Conservation (phyloP, 352 stramenopile genomes). For the Globisporangium ultimum region DNA sequence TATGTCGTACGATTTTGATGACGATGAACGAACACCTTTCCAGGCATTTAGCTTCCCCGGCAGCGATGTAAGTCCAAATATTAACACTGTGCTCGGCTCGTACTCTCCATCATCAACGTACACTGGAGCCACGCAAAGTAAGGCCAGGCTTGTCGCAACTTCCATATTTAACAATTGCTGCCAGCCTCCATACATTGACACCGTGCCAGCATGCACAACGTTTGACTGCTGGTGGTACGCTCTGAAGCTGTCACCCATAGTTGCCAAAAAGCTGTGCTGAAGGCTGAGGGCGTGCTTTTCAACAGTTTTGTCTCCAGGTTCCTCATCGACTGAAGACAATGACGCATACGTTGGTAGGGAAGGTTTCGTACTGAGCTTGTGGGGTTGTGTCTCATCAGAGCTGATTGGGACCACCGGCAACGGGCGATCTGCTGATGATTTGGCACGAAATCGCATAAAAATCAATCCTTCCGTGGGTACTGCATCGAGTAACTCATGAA, state of each 20-base stretch:
- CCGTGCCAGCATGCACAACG: constrained; percentile 54
- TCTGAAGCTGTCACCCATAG: constrained; percentile 12
- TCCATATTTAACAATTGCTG: constrained; percentile 35
- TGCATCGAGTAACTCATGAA: constrained; percentile 27
- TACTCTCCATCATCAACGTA: constrained; percentile 81
- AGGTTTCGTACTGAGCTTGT: not conserved
- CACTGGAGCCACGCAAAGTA: constrained; percentile 65
- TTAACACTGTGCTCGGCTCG: constrained; percentile 56
- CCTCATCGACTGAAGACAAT: constrained; percentile 1
- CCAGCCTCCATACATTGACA: constrained; percentile 81
- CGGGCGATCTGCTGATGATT: constrained; percentile 12
- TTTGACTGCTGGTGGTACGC: constrained; percentile 28
- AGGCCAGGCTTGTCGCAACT: constrained; percentile 25
- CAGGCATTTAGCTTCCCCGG: constrained; percentile 56
- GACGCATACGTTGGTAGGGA: not conserved
- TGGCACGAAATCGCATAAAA: constrained; percentile 47
- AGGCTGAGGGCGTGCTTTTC: constrained; percentile 33
- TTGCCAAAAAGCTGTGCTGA: constrained; percentile 29
- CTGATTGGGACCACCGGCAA: not conserved
- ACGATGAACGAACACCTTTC: constrained; percentile 46
- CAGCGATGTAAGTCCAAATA: constrained; percentile 57
- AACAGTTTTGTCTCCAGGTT: constrained; percentile 9
- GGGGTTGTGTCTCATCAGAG: not conserved
- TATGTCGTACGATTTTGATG: constrained; percentile 43
- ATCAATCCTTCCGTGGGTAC: constrained; percentile 29